phyloP scores from a whole-genome alignment of 768 basidiomycete genomes.

The Wakefieldia striispora region DNA sequence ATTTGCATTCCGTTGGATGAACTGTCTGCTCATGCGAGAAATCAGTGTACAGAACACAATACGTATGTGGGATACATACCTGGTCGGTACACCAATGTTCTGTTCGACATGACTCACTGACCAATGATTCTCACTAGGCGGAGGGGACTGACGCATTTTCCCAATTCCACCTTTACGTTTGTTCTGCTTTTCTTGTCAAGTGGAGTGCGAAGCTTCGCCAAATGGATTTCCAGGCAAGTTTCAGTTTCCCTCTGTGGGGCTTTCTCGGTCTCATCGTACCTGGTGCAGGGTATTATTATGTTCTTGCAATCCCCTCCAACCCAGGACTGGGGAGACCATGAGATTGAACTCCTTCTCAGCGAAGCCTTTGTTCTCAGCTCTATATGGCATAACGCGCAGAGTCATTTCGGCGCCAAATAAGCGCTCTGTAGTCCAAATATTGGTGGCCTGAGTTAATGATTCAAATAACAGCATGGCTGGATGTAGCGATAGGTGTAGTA shows the following conservation, averaged over 20 bases:
- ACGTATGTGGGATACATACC: constrained; percentile 99
- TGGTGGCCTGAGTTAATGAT: neutral
- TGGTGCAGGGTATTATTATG: constrained; percentile 90
- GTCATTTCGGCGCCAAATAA: constrained; percentile 69
- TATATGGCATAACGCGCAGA: constrained; percentile 91
- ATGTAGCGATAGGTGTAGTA: constrained; percentile 28
- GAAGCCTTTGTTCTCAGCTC: constrained; percentile 94
- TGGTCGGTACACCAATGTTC: constrained; percentile 52
- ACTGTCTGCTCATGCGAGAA: constrained; percentile 96
- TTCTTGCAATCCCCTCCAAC: constrained; percentile 93
- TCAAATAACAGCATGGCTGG: constrained; percentile 12
- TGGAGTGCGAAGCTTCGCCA: constrained; percentile 92
- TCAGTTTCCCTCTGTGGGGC: neutral
- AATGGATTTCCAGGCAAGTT: constrained; percentile 95
- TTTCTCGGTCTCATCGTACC: constrained; percentile 2
- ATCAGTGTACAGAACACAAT: constrained; percentile 96
- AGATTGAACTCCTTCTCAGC: constrained; percentile 91
- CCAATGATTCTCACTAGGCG: constrained; percentile 51
- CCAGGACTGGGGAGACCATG: constrained; percentile 92
- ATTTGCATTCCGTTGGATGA: constrained; percentile 99
- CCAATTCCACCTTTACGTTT: constrained; percentile 98
- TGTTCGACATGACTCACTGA: neutral
- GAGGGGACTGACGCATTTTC: constrained; percentile 98
- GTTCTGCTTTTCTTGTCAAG: constrained; percentile 92
- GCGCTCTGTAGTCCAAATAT: neutral